Percentiles rank a stretch among this genome's conserved stretches.
phyloP scores from a whole-genome alignment of 495 filamentous ascomycete species.

The Pyrenula massariospora region DNA sequence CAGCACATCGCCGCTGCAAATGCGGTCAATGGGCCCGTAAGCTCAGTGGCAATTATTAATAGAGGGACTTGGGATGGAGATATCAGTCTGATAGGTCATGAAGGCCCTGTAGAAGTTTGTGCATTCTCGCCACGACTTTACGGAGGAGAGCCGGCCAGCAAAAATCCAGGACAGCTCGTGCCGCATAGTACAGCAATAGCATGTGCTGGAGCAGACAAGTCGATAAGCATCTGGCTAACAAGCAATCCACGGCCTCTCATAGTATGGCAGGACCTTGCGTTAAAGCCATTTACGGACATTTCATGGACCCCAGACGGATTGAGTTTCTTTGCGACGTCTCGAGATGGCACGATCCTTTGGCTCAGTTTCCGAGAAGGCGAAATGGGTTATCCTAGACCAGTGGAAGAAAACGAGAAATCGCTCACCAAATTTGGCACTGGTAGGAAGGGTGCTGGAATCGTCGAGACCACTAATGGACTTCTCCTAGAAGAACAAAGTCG shows the following conservation, averaged over 20 bases:
- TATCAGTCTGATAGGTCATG: slow-evolving; percentile 94
- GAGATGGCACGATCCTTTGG: slow-evolving; percentile 78
- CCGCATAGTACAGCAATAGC: slow-evolving; percentile 70
- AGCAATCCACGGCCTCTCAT: slow-evolving; percentile 82
- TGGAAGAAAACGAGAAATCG: slow-evolving; percentile 83
- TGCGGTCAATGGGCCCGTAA: slow-evolving; percentile 92
- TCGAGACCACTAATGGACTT: slow-evolving; percentile 80
- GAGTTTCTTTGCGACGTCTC: slow-evolving; percentile 69
- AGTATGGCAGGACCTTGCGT: slow-evolving; percentile 73
- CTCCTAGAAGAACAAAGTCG: slow-evolving; percentile 85
- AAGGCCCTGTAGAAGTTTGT: slow-evolving; percentile 93
- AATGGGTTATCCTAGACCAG: slow-evolving; percentile 56
- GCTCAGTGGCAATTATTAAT: slow-evolving; percentile 91
- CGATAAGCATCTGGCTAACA: slow-evolving; percentile 93
- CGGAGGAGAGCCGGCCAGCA: slow-evolving; percentile 49
- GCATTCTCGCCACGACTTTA: slow-evolving; percentile 92
- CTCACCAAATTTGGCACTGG: slow-evolving; percentile 87
- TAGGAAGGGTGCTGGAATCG: slow-evolving; percentile 71
- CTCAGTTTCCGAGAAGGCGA: slow-evolving; percentile 63
- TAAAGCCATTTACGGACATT: slow-evolving; percentile 86
- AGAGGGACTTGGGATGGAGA: slow-evolving; percentile 89
- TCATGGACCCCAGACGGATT: slow-evolving; percentile 91
- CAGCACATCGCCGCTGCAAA: slow-evolving; percentile 96
- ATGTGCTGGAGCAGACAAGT: slow-evolving; percentile 92
- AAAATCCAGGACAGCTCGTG: slow-evolving; percentile 38